Conservation (phyloP, 1,284 basidiomycete species). For the Trametes sp. region DNA sequence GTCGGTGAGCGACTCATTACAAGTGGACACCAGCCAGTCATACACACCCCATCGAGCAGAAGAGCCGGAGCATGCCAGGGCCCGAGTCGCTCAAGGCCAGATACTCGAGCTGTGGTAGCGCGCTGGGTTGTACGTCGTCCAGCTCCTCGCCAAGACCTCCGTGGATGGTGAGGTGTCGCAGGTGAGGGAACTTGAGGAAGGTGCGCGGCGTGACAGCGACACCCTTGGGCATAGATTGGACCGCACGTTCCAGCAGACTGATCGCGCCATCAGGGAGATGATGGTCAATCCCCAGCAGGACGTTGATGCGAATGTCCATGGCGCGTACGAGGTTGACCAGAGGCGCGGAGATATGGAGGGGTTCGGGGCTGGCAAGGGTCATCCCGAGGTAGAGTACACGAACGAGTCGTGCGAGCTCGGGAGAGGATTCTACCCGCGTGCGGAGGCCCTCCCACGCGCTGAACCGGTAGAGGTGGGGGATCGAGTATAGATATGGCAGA, state of each 20-base stretch:
- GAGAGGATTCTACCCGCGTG: not conserved
- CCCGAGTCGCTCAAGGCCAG: not conserved
- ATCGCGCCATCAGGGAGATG: not conserved
- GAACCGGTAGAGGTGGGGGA: not conserved
- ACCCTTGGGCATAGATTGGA: not conserved
- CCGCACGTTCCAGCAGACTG: constrained; percentile 1
- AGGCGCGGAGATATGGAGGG: not conserved
- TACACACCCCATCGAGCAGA: constrained; percentile 9
- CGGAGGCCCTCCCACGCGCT: not conserved
- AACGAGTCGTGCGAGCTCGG: not conserved
- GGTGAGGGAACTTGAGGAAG: constrained; percentile 6
- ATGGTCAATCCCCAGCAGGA: not conserved
- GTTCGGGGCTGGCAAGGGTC: not conserved
- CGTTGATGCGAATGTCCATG: not conserved
- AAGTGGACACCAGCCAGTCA: no score
- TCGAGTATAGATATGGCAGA: constrained; percentile 2
- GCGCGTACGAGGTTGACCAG: constrained; percentile 11
- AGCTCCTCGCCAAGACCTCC: constrained; percentile 5
- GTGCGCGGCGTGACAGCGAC: not conserved
- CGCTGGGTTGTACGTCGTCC: not conserved
- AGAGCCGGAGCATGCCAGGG: constrained; percentile 4
- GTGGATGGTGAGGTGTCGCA: constrained; percentile 3
- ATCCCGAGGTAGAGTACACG: not conserved
- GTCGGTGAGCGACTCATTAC: not conserved
- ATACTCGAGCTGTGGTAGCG: constrained; percentile 8